Evolutionary conservation across 768 basidiomycete genomes (phyloP).

Genomic region (Mrakia gelida): DNA sequence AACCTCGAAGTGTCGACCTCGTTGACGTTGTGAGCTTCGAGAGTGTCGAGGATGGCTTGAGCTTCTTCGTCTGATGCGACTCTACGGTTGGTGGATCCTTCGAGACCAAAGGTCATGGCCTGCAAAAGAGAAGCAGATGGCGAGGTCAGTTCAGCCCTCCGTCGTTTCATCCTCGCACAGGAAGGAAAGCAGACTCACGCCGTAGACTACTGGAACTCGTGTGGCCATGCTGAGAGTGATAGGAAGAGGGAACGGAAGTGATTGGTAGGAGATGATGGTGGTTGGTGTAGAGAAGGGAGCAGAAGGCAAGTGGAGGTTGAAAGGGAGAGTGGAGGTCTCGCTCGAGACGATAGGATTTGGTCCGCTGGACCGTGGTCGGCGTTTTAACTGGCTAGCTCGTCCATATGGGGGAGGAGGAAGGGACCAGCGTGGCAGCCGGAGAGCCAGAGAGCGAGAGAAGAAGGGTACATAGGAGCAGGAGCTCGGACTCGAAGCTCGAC

Average conservation of each 20-base stretch:
- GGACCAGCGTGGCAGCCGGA: too few relatives aligned
- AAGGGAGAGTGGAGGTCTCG: neutral
- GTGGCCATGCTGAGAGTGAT: neutral
- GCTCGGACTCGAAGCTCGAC: too few relatives aligned
- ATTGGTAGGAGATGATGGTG: neutral
- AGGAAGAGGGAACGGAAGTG: neutral
- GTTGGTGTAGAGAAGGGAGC: neutral
- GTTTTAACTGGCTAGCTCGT: too few relatives aligned
- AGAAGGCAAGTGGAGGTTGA: too few relatives aligned
- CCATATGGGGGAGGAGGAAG: too few relatives aligned
- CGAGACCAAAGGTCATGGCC: slow-evolving; percentile 41
- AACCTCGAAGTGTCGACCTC: slow-evolving; percentile 53
- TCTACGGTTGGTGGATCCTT: slow-evolving; percentile 48
- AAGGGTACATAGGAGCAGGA: too few relatives aligned
- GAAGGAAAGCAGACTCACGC: neutral
- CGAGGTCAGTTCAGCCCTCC: too few relatives aligned
- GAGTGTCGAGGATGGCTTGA: slow-evolving; percentile 51
- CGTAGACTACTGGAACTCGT: neutral
- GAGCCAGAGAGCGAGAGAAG: too few relatives aligned
- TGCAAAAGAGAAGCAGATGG: neutral
- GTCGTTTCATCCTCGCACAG: neutral
- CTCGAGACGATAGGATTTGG: too few relatives aligned
- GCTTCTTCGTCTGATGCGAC: slow-evolving; percentile 37
- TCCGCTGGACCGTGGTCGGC: too few relatives aligned
- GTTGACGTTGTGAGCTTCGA: slow-evolving; percentile 47